Conservation (phyloP, 371 early-diverging fungal species). For the Globomyces sp. region DNA sequence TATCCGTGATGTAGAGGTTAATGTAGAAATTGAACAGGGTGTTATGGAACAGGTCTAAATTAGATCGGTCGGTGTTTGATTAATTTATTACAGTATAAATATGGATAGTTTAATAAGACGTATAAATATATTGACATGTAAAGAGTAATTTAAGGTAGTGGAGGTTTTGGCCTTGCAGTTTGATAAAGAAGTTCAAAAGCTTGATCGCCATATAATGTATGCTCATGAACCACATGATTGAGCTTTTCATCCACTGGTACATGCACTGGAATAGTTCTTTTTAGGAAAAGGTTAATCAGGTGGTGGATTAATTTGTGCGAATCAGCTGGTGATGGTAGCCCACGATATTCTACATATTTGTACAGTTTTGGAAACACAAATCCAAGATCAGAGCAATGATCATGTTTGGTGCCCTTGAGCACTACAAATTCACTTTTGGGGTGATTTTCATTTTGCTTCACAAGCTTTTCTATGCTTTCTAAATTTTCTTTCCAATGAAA, state of each 20-base stretch:
- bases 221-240: too few relatives aligned
- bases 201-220: too few relatives aligned
- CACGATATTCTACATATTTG: conserved; percentile 13
- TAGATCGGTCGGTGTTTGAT: too few relatives aligned
- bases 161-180: too few relatives aligned
- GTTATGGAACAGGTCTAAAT: too few relatives aligned
- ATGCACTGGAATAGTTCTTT: background rate
- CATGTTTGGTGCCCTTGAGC: conserved; percentile 30
- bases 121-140: too few relatives aligned
- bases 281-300: conserved; percentile 2
- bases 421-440: conserved; percentile 20
- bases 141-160: too few relatives aligned
- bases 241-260: background rate
- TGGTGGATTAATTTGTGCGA: background rate
- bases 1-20: conserved; percentile 1
- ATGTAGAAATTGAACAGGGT: too few relatives aligned
- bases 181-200: too few relatives aligned
- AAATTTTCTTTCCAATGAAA: conserved; percentile 25
- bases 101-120: background rate
- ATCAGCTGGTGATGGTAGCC: conserved; percentile 19
- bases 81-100: background rate
- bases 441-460: background rate
- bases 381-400: conserved; percentile 34
- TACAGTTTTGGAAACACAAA: conserved; percentile 19
- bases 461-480: background rate